Evolutionary conservation across 768 basidiomycete genomes (phyloP).

Genomic region (Phaeotremella skinneri): DNA sequence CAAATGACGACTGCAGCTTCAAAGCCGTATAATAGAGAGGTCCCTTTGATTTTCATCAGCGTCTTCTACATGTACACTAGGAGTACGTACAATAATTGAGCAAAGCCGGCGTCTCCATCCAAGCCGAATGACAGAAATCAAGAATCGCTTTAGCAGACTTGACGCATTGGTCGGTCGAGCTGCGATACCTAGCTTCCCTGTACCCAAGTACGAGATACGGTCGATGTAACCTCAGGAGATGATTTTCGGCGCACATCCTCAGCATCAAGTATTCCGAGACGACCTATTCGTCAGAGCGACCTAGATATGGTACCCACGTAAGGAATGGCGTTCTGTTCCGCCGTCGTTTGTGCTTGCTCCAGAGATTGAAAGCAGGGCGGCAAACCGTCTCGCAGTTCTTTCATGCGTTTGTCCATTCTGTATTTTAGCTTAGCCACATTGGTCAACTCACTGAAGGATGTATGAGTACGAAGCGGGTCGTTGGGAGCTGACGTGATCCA

Average conservation of each 20-base stretch:
- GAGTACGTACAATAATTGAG: constrained; percentile 4
- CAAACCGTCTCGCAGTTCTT: background rate
- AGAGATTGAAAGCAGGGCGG: background rate
- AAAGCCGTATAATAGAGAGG: background rate
- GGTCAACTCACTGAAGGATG: background rate
- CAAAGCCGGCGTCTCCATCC: background rate
- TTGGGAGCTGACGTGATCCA: background rate
- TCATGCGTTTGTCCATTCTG: constrained; percentile 5
- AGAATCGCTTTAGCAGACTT: constrained; percentile 1
- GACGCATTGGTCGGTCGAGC: constrained; percentile 4
- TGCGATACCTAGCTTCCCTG: background rate
- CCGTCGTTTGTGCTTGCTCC: background rate
- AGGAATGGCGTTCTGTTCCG: background rate
- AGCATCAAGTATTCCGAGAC: background rate
- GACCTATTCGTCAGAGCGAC: background rate
- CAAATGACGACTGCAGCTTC: constrained; percentile 8
- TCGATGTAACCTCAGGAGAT: constrained; percentile 4
- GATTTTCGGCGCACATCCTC: constrained; percentile 3
- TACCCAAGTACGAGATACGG: constrained; percentile 7
- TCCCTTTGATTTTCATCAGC: background rate
- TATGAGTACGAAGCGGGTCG: background rate
- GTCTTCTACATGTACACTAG: background rate
- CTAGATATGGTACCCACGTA: background rate
- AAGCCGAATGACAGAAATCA: background rate
- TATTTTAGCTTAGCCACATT: background rate